A percentile compares a stretch with the other conserved stretches of the same genome.
phyloP scores from a whole-genome alignment of 1,284 basidiomycete species.

The Uromyces viciae-fabae region DNA sequence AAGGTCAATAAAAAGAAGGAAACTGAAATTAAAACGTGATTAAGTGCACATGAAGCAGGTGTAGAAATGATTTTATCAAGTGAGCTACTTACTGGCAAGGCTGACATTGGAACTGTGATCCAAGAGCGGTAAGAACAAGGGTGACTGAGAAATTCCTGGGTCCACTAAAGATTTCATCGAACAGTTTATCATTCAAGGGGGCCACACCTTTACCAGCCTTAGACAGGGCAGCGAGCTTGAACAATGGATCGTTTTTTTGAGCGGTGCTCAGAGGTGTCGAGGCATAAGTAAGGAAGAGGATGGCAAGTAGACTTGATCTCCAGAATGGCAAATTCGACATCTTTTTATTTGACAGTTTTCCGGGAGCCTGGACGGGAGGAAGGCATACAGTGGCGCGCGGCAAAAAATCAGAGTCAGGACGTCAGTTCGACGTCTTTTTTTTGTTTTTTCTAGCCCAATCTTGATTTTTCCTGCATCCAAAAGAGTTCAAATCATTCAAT shows the following conservation, averaged over 20 bases:
- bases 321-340: too few relatives aligned
- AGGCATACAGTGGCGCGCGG: too few relatives aligned
- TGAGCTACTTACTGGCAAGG: slow-evolving; percentile 56
- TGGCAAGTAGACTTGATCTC: background rate
- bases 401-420: too few relatives aligned
- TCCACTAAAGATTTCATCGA: slow-evolving; percentile 64
- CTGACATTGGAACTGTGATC: slow-evolving; percentile 64
- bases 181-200: slow-evolving; percentile 68
- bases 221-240: slow-evolving; percentile 22
- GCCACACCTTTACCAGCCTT: slow-evolving; percentile 63
- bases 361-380: too few relatives aligned
- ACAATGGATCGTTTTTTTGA: slow-evolving; percentile 11
- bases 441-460: too few relatives aligned
- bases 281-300: background rate
- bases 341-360: too few relatives aligned
- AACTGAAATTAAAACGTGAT: too few relatives aligned
- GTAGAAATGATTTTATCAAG: background rate
- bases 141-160: slow-evolving; percentile 77
- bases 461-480: too few relatives aligned
- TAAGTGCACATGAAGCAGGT: too few relatives aligned
- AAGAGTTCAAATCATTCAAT: too few relatives aligned
- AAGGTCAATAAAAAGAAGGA: background rate
- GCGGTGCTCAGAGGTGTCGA: background rate
- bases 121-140: slow-evolving; percentile 79
- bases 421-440: too few relatives aligned